These are phyloP conservation scores for Gossypioides kirkii DNA, from an alignment of 345 rosid species.

Conservation along the genomic window DNA sequence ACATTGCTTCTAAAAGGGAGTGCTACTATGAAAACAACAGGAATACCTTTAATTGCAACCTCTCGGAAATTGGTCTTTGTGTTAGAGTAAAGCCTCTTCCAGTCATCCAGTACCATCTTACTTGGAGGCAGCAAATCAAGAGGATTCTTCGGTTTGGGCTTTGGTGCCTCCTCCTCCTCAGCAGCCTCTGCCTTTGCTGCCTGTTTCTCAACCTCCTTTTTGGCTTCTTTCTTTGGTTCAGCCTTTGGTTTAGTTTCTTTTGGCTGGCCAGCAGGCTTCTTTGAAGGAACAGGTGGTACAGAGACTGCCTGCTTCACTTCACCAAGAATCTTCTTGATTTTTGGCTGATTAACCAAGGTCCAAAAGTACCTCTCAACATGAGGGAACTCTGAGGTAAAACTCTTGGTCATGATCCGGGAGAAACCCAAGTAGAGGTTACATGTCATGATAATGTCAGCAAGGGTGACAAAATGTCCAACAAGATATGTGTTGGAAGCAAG, in stretches of 20 bases:
- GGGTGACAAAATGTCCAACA: not conserved
- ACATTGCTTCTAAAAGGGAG: not conserved
- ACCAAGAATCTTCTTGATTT: not conserved
- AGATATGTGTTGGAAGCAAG: not conserved
- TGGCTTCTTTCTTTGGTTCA: not conserved
- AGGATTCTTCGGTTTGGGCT: not conserved
- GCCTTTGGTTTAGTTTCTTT: not conserved
- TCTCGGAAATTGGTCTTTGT: not conserved
- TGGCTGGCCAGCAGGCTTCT: not conserved
- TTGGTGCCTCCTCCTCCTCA: not conserved
- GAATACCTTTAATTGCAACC: not conserved
- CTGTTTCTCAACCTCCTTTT: too few relatives aligned
- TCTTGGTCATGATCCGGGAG: not conserved
- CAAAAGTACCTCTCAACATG: not conserved
- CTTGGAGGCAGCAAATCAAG: not conserved
- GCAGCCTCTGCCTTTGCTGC: not conserved
- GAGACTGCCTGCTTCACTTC: not conserved
- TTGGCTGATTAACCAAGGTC: not conserved
- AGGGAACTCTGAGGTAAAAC: not conserved
- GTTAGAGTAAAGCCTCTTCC: not conserved
- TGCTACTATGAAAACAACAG: not conserved
- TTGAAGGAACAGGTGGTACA: not conserved
- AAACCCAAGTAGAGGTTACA: not conserved
- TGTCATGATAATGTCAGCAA: not conserved
- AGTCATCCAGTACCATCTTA: not conserved